phyloP scores from a whole-genome alignment of 108 stramenopile species.

The Stephanodiscus minutulus region DNA sequence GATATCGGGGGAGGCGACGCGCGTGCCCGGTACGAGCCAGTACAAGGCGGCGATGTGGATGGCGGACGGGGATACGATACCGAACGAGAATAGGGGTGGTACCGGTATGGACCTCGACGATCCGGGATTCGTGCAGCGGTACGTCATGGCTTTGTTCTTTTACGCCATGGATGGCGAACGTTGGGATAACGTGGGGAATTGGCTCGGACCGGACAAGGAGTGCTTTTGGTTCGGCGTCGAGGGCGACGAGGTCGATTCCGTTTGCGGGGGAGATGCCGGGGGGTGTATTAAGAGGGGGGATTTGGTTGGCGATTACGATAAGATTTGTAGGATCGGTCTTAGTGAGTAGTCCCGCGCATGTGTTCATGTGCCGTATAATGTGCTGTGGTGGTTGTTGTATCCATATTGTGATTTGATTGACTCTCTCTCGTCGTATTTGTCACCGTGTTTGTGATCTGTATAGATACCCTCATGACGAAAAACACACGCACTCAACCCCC shows the following conservation, averaged over 20 bases:
- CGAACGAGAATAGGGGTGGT: neutral
- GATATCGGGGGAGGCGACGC: constrained; percentile 22
- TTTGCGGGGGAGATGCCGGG: constrained; percentile 26
- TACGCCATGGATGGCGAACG: constrained; percentile 51
- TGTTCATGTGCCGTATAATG: no score
- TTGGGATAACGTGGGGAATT: constrained; percentile 32
- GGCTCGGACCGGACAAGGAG: constrained; percentile 26
- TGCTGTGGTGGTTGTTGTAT: neutral
- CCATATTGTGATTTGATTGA: neutral
- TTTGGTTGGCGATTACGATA: constrained; percentile 34
- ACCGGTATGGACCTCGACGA: constrained; percentile 13
- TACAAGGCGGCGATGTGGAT: constrained; percentile 55
- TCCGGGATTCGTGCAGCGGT: constrained; percentile 53
- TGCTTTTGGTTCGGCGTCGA: constrained; percentile 43
- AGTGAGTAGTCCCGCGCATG: constrained; percentile 1
- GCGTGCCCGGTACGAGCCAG: constrained; percentile 35
- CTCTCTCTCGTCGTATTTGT: neutral
- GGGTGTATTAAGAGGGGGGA: constrained; percentile 26
- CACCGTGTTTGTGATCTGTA: neutral
- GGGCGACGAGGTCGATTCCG: constrained; percentile 15
- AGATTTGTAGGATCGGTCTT: constrained; percentile 36
- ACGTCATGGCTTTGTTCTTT: constrained; percentile 52
- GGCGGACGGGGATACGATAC: constrained; percentile 29
- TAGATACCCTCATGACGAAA: neutral
- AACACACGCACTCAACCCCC: no score